Evolutionary conservation across 106 monocot species (phyloP), one percentile per base, ranked within the genome.

Genomic region (Vanilla planifolia): DNA sequence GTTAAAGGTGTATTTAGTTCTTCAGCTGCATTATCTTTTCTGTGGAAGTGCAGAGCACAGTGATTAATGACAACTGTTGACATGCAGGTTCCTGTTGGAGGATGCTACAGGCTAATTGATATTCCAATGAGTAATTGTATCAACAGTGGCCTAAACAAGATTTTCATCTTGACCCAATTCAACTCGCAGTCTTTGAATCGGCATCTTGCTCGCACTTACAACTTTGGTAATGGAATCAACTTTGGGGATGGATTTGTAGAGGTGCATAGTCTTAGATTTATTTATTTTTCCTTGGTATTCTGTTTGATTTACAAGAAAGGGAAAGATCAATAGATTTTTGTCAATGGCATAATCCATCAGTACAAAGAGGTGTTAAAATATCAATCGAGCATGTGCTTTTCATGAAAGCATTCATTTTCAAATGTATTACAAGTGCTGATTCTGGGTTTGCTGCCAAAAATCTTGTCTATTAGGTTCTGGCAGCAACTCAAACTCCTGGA

Each of bases 401-500:
- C n/a, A n/a, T n/a, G n/a, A n/a, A n/a, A n/a, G n/a, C n/a, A n/a
- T n/a, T n/a, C n/a, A n/a, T n/a, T n/a, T n/a, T n/a, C n/a, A n/a
- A n/a, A n/a, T n/a, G n/a, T n/a, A n/a, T n/a, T n/a, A n/a, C n/a
- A n/a, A n/a, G n/a, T n/a, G n/a, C n/a, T n/a, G n/a, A n/a, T n/a
- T n/a, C n/a, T n/a, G n/a, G n/a, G n/a, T n/a, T n/a, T n/a, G n/a
- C n/a, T 26, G 23, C 9, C 22, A n/a, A 17, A 15, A 44, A 44
- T 41, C 32, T 43, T 73, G 32, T 60, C 9, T 27, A 32, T 1
- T 64, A 93, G 93, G 89, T 89, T 16, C 63, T 93, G 32, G 93
- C 93, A 50, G 93, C 93, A 28, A 93, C 93, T 35, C 93, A 93
- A 51, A 93, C 81, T 30, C 76, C 93, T 47, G 93, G 93, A 17